Base-by-base conservation (phyloP, 345 rosid species). In the Excoecaria agallocha region DNA sequence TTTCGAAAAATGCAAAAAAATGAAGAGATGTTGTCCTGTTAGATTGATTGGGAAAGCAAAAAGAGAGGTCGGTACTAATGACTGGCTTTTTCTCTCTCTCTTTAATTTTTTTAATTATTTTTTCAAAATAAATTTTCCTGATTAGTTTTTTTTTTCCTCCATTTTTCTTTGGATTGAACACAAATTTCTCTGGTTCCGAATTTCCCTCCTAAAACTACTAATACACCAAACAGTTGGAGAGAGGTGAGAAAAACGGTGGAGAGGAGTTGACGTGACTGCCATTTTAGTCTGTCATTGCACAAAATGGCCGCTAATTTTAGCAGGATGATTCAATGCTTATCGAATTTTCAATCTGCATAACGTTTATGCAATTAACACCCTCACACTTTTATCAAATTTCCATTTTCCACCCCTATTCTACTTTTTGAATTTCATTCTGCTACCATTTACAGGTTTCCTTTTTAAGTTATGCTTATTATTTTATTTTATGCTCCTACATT, bases 151-250 rank as follows among this genome's bases (percentile, higher is more conserved):
- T 71, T 52, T 59, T 48, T 66, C 12, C 45, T 46, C 22, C 1
- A 3, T 48, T 71, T 72, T 52, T 25, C 51, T 56, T 62, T 71
- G 37, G 70, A 64, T 30, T 30, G 39, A 13, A 57, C 68, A 69
- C n/a, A 55, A 59, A 75, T 69, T 70, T 76, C 77, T 78, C 73
- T 79, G 84, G 70, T 78, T 80, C 92, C 97, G 84, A 74, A 71
- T 81, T 83, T 80, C 77, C 74, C 84, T 89, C 90, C 91, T 86
- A 76, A 76, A 86, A 87, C 81, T 74, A 55, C 87, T 87, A 84
- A 72, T 79, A 74, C 73, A 78, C 91, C 97, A 80, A 84, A 88
- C 94, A 90, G 69, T 83, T 88, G 91, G 91, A 83, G 76, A 51
- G 58, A 79, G 75, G 77, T 72, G 73, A 51, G 66, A 76, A 76